Evolutionary conservation across 139 green algal species (phyloP).

Genomic region (Chlamydomonas sp.): DNA sequence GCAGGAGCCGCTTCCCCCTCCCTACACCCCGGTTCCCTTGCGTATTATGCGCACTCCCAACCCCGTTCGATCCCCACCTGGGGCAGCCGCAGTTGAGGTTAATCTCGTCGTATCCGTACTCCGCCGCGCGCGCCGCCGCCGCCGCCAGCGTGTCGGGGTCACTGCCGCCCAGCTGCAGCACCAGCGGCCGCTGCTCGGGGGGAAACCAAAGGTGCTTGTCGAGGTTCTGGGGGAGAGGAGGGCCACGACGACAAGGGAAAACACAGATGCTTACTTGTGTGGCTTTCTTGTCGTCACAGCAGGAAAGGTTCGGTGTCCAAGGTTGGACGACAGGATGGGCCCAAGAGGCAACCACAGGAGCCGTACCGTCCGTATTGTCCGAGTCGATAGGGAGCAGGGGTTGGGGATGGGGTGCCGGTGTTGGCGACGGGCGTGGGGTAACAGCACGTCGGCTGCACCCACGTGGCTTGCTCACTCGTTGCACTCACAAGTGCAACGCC

Average conservation of each 20-base stretch:
- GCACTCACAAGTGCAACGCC: no score
- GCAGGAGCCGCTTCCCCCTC: not conserved
- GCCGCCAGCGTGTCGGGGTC: slow-evolving; percentile 76
- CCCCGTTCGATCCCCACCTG: slow-evolving; percentile 40
- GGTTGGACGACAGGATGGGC: no score
- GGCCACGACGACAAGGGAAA: not conserved
- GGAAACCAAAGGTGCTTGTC: slow-evolving; percentile 87
- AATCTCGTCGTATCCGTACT: slow-evolving; percentile 90
- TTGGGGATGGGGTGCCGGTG: no score
- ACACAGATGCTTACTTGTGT: no score
- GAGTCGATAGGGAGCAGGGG: no score
- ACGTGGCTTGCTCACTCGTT: no score
- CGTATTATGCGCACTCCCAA: not conserved
- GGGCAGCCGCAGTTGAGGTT: slow-evolving; percentile 97
- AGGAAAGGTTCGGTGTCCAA: no score
- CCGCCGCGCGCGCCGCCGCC: slow-evolving; percentile 57
- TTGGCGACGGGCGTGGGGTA: no score
- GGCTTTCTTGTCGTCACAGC: no score
- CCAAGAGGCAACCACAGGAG: no score
- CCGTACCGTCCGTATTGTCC: not conserved
- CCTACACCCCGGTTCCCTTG: not conserved
- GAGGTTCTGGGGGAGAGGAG: slow-evolving; percentile 20
- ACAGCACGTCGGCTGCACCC: no score
- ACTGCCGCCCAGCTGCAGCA: slow-evolving; percentile 89
- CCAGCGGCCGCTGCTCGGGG: slow-evolving; percentile 89